Evolutionary conservation across 169 alveolate genomes (phyloP).

Genomic region (Cryptosporidium sp.): DNA sequence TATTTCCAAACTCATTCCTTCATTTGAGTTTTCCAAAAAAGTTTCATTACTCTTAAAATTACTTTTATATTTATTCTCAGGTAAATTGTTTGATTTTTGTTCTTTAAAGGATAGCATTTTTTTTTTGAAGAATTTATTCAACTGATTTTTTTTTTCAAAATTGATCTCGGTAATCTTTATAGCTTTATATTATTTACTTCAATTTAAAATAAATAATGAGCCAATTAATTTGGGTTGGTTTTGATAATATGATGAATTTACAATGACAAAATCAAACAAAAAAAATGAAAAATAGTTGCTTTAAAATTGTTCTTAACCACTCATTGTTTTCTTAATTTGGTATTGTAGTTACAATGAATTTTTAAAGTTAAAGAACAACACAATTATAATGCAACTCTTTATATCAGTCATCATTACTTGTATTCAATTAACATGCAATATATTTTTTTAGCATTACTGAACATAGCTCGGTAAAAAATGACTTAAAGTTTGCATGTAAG

Average conservation of each 20-base stretch:
- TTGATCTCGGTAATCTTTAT: background rate
- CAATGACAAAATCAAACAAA: slow-evolving; percentile 13
- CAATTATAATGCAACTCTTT: slow-evolving; percentile 7
- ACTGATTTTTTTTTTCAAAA: no score
- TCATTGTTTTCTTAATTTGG: slow-evolving; percentile 2
- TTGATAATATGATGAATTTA: slow-evolving; percentile 5
- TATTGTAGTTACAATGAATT: background rate
- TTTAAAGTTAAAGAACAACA: background rate
- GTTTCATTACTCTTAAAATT: background rate
- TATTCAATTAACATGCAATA: slow-evolving; percentile 25
- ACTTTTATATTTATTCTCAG: background rate
- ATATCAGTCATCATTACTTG: slow-evolving; percentile 1
- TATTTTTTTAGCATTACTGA: slow-evolving; percentile 1
- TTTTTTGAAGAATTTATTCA: background rate
- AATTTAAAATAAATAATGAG: background rate
- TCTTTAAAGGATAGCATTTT: background rate
- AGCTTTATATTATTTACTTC: background rate
- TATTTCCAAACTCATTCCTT: slow-evolving; percentile 10
- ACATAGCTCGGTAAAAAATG: slow-evolving; percentile 23
- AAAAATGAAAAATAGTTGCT: slow-evolving; percentile 21
- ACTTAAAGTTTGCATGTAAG: background rate
- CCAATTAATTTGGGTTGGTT: background rate
- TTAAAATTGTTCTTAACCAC: slow-evolving; percentile 7
- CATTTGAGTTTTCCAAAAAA: background rate
- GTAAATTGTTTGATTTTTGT: background rate